A percentile compares a stretch with the other conserved stretches of the same genome.
Evolutionary conservation across 495 filamentous ascomycete genomes (phyloP).

Genomic region (Penicillium mononematosum): DNA sequence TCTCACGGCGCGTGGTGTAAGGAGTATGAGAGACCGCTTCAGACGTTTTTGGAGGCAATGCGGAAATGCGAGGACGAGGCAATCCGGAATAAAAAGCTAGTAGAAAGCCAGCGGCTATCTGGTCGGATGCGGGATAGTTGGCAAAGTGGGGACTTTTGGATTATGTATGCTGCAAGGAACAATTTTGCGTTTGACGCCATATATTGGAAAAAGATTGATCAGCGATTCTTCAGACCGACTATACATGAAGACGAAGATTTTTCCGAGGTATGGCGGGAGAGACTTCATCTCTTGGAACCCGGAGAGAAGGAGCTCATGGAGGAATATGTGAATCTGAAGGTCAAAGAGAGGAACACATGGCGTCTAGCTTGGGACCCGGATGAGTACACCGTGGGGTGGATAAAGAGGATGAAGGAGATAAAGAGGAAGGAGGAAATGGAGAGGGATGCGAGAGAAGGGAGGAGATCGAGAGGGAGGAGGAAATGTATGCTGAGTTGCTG

Average conservation of each 20-base stretch:
- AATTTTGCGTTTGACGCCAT: constrained; percentile 17
- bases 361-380: constrained; percentile 21
- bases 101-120: no score
- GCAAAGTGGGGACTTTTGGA: no score
- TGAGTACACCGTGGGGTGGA: constrained; percentile 12
- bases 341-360: constrained; percentile 13
- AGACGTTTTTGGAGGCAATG: no score
- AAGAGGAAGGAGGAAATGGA: no score
- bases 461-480: no score
- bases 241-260: not conserved
- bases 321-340: constrained; percentile 11
- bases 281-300: constrained; percentile 9
- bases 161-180: constrained; percentile 10
- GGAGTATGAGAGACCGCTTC: no score
- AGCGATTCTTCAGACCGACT: constrained; percentile 12
- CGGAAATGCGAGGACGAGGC: no score
- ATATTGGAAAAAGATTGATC: constrained; percentile 23
- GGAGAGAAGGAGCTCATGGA: constrained; percentile 17
- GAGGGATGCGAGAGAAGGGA: no score
- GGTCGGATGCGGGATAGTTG: no score
- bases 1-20: no score
- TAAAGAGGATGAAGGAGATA: not conserved
- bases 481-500: no score
- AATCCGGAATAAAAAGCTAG: no score
- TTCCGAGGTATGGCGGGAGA: constrained; percentile 11